phyloP scores from a whole-genome alignment of 768 basidiomycete genomes.

The Tricholoma bakamatsutake region DNA sequence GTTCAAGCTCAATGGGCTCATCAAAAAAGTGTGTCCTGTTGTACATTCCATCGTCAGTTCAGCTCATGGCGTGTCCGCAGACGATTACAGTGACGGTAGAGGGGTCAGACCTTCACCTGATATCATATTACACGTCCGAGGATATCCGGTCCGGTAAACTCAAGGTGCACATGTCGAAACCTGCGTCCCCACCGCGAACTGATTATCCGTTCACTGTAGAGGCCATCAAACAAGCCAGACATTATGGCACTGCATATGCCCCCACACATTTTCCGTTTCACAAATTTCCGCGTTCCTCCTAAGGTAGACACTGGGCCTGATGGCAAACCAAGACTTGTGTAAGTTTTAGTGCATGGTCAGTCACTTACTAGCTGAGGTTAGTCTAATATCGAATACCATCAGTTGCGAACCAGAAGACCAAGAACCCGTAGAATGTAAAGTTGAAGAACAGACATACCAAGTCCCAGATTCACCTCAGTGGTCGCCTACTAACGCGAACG shows the following conservation, averaged over 20 bases:
- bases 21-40: conserved; percentile 63
- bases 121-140: conserved; percentile 79
- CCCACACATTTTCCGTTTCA: conserved; percentile 69
- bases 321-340: conserved; percentile 62
- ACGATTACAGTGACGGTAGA: conserved; percentile 83
- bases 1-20: conserved; percentile 67
- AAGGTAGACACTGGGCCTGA: conserved; percentile 71
- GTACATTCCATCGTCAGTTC: background rate
- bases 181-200: background rate
- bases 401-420: conserved; percentile 30
- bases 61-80: conserved; percentile 29
- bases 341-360: conserved; percentile 16
- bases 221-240: conserved; percentile 64
- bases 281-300: conserved; percentile 81
- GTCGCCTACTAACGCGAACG: conserved; percentile 23
- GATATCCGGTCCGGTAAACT: conserved; percentile 69
- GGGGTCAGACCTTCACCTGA: conserved; percentile 74
- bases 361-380: background rate
- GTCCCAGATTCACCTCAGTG: conserved; percentile 34
- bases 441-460: conserved; percentile 40
- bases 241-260: conserved; percentile 71
- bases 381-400: background rate
- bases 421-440: conserved; percentile 40
- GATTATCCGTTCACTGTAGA: conserved; percentile 25
- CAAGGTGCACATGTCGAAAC: conserved; percentile 28